Evolutionary conservation across 1,139 yeast species (phyloP).

Genomic region (Arxiozyma slooffiae): DNA sequence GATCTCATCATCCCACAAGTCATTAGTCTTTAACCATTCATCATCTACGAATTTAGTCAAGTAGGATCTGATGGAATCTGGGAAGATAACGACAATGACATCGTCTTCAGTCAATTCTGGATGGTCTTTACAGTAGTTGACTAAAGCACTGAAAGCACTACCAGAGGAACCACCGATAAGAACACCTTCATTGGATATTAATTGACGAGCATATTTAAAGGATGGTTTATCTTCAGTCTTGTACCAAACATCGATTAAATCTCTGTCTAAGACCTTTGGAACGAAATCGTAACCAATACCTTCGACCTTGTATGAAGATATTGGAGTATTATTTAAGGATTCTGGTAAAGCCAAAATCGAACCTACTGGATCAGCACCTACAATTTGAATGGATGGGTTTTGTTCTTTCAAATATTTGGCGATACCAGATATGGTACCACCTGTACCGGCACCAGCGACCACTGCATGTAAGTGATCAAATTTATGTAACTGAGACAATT

Average conservation of each 20-base stretch:
- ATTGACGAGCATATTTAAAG: slow-evolving; percentile 71
- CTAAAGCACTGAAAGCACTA: slow-evolving; percentile 72
- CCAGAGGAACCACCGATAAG: slow-evolving; percentile 87
- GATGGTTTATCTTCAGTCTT: slow-evolving; percentile 81
- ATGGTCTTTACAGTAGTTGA: slow-evolving; percentile 55
- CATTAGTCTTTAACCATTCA: slow-evolving; percentile 81
- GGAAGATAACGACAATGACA: slow-evolving; percentile 71
- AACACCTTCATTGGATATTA: slow-evolving; percentile 78
- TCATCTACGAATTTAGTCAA: slow-evolving; percentile 83
- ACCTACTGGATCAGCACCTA: slow-evolving; percentile 84
- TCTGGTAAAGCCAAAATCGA: slow-evolving; percentile 79
- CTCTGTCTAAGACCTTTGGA: slow-evolving; percentile 69
- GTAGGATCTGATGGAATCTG: slow-evolving; percentile 82
- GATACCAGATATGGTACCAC: slow-evolving; percentile 83
- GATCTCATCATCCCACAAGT: slow-evolving; percentile 49
- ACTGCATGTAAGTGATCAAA: slow-evolving; percentile 62
- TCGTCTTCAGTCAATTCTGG: slow-evolving; percentile 60
- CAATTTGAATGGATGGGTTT: slow-evolving; percentile 49
- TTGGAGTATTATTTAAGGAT: slow-evolving; percentile 47
- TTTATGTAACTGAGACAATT: slow-evolving; percentile 35
- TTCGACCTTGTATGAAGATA: slow-evolving; percentile 67
- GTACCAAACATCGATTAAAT: slow-evolving; percentile 66
- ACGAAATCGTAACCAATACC: slow-evolving; percentile 89
- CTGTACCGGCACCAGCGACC: slow-evolving; percentile 90
- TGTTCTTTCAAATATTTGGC: slow-evolving; percentile 68